Evolutionary conservation across 352 stramenopile genomes (phyloP), one percentile per base, ranked within the genome.

Genomic region (Pythium biforme): DNA sequence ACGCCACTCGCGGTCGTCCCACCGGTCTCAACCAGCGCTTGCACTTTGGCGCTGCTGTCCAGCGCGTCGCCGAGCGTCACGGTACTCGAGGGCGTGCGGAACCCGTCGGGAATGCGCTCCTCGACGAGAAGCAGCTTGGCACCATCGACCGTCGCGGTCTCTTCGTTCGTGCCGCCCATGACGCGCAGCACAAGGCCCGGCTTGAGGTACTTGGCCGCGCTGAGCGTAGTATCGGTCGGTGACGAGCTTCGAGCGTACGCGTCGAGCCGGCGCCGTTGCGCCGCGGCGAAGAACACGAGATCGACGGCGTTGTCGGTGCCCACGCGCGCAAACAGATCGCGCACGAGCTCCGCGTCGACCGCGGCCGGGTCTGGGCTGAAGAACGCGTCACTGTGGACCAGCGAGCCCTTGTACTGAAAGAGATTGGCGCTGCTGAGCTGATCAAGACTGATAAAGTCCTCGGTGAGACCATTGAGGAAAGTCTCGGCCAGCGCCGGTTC

Each of bases 321-420:
- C 3, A 55, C 51, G 23, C 23, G 41, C 12, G 59, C 27, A 46
- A 66, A 66, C 8, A 66, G 22, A 29, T 59, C 59, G 31, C 29
- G 50, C 20, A 66, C 50, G n/a, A 59, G 34, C 10, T 56, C 39
- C 4, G 49, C 29, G 25, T 66, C 59, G 15, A 66, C 26, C 14
- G 50, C 39, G 2, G 59, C 48, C 3, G 59, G 59, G 31, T 66
- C 59, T 0, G 41, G 47, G 27, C 43, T 48, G 22, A 66, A 66
- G 59, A 57, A 66, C 26, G 39, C 29, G 20, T 46, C 39, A 20
- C 50, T 58, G 29, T 64, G 57, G 39, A 56, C 19, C 17, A 57
- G 12, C 14, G 57, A 64, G 15, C 57, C 57, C 41, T 43, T 26
- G 55, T 54, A 62, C 14, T 53, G 26, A 22, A 55, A 62, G 27